Evolutionary conservation across 495 filamentous ascomycete species (phyloP).

Genomic region (Podospora appendiculata): DNA sequence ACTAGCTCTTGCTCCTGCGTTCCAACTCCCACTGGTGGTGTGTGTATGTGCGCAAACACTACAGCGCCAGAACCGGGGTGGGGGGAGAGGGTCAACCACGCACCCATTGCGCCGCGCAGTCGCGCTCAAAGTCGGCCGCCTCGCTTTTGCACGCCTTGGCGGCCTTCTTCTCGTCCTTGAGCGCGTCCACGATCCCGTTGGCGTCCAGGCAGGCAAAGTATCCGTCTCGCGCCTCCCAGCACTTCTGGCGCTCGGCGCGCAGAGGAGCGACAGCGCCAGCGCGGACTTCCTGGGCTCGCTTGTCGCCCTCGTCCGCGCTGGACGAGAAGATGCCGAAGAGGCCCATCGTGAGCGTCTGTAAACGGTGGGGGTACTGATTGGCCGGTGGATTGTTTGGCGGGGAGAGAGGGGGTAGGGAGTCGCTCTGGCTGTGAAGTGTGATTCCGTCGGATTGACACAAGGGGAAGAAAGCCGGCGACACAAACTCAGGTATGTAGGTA

Average conservation of each 20-base stretch:
- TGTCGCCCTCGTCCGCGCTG: slow-evolving; percentile 29
- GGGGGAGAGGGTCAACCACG: not conserved
- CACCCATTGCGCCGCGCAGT: slow-evolving; percentile 51
- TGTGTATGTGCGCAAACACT: no score
- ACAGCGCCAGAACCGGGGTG: not conserved
- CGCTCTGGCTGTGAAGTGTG: no score
- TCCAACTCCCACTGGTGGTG: no score
- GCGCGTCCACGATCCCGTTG: slow-evolving; percentile 73
- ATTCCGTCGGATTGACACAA: no score
- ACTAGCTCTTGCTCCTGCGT: no score
- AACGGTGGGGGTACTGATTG: no score
- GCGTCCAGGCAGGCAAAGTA: slow-evolving; percentile 83
- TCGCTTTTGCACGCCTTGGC: slow-evolving; percentile 60
- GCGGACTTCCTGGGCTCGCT: slow-evolving; percentile 44
- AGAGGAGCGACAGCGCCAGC: slow-evolving; percentile 65
- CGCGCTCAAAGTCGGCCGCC: slow-evolving; percentile 57
- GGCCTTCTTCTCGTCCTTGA: slow-evolving; percentile 60
- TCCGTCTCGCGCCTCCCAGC: slow-evolving; percentile 78
- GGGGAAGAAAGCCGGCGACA: no score
- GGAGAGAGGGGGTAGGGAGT: no score
- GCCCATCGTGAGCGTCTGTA: slow-evolving; percentile 27
- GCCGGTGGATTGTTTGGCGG: no score
- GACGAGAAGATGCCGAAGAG: slow-evolving; percentile 31
- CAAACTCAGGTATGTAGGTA: no score
- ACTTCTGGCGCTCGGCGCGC: slow-evolving; percentile 65